Evolutionary conservation across 768 basidiomycete species (phyloP).

Genomic region (Phylloporus rhodoxanthus): DNA sequence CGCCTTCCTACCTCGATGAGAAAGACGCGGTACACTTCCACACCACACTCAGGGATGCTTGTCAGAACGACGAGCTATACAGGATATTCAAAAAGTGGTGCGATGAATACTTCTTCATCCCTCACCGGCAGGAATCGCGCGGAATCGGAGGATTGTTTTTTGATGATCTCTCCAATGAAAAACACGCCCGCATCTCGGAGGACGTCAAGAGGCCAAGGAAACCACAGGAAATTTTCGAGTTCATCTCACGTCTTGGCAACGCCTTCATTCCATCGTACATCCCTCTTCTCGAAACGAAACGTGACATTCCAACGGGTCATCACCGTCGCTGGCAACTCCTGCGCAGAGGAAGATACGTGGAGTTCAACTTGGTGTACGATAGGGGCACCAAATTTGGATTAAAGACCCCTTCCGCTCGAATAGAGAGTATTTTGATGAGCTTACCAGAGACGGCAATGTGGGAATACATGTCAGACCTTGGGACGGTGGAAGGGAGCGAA

Average conservation of each 20-base stretch:
- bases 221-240: slow-evolving; percentile 67
- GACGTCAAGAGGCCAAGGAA: slow-evolving; percentile 45
- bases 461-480: slow-evolving; percentile 84
- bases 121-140: slow-evolving; percentile 79
- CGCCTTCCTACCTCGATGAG: slow-evolving; percentile 86
- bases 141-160: slow-evolving; percentile 96
- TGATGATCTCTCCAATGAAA: slow-evolving; percentile 75
- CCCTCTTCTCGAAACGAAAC: slow-evolving; percentile 69
- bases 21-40: slow-evolving; percentile 90
- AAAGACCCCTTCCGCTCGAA: slow-evolving; percentile 76
- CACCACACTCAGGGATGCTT: slow-evolving; percentile 63
- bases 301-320: slow-evolving; percentile 53
- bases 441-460: slow-evolving; percentile 81
- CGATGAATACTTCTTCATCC: slow-evolving; percentile 93
- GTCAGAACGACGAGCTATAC: slow-evolving; percentile 69
- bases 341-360: slow-evolving; percentile 87
- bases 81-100: slow-evolving; percentile 89
- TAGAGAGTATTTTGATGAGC: slow-evolving; percentile 89
- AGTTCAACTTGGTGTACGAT: slow-evolving; percentile 87
- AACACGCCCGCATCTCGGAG: slow-evolving; percentile 56
- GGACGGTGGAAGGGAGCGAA: slow-evolving; percentile 51
- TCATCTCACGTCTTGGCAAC: slow-evolving; percentile 65
- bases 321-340: slow-evolving; percentile 91
- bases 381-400: slow-evolving; percentile 85
- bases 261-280: slow-evolving; percentile 88